Base-by-base conservation (phyloP, 2,329 filamentous ascomycete species). In the Diplocarpon rosae region DNA sequence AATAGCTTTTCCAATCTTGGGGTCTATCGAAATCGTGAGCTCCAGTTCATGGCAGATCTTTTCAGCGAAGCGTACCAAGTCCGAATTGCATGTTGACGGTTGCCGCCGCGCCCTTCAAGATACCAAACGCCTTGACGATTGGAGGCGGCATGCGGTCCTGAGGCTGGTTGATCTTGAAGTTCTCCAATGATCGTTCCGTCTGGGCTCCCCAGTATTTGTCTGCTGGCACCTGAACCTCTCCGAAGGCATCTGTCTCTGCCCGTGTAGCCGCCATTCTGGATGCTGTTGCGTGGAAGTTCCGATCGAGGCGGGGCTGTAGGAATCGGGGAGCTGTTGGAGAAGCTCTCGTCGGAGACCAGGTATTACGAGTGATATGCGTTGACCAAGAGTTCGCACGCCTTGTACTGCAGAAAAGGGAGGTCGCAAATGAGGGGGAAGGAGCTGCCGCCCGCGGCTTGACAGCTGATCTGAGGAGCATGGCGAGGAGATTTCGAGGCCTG, bases 151-250 rank as follows among this genome's bases (percentile, higher is more conserved):
- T 96, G 65, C 92, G 88, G 65, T 98, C 92, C 69, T 95, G 87
- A 49, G 92, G 92, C 75, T 96, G 92, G 71, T 96, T 96, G 79
- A 98, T 96, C 67, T 83, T 84, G 76, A 98, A 98, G 75, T 98
- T 98, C 67, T 85, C 83, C 65, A 96, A 77, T 42, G 90, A 96
- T 56, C 90, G 83, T 76, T 95, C 84, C 43, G 90, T 95, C 75
- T 95, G 90, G 50, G 90, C 90, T 63, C 92, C 92, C 90, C 92
- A 98, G 76, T 98, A 98, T 73, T 84, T 90, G 78, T 95, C 87
- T 54, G 76, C 75, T 34, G 84, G 76, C 57, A 96, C 89, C 72
- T 95, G 80, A 66, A 98, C 78, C 72, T 94, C 88, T 69, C 92
- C 92, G 73, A 96, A 96, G 68, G 92, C 92, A 73, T 98, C 92